Percentiles rank a stretch among this genome's conserved stretches.
Conservation (phyloP, 805 yeast genomes). For the Clavispora carvajalis region DNA sequence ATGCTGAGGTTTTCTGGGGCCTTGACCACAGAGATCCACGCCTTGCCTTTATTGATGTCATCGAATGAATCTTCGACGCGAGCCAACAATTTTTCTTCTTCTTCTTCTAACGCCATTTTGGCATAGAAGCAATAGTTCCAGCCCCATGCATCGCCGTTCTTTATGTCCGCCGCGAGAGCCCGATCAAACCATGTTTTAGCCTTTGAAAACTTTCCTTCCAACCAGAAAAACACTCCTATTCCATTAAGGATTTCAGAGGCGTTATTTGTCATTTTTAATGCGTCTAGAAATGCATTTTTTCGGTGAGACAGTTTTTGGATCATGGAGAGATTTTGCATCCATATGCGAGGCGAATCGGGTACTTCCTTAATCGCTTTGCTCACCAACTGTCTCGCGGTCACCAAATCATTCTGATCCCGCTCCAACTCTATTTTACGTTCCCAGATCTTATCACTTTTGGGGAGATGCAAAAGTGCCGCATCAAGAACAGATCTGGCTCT, state of each 20-base stretch:
- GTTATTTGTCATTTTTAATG: conserved; percentile 62
- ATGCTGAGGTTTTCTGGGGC: conserved; percentile 41
- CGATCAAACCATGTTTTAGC: conserved; percentile 73
- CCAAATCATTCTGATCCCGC: conserved; percentile 37
- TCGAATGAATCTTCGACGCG: conserved; percentile 4
- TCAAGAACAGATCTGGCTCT: conserved; percentile 73
- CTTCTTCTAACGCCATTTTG: conserved; percentile 7
- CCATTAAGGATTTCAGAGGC: conserved; percentile 52
- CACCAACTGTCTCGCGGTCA: conserved; percentile 50
- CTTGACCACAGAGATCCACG: conserved; percentile 54
- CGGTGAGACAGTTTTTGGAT: conserved; percentile 45
- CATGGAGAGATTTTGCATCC: conserved; percentile 56
- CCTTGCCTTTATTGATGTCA: conserved; percentile 52
- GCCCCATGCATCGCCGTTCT: conserved; percentile 76
- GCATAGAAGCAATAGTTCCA: conserved; percentile 41
- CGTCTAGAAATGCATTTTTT: conserved; percentile 60
- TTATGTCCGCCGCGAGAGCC: conserved; percentile 49
- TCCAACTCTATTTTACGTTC: conserved; percentile 57
- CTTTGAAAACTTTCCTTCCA: conserved; percentile 55
- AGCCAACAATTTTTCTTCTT: conserved; percentile 1
- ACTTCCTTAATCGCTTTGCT: conserved; percentile 54
- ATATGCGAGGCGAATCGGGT: conserved; percentile 56
- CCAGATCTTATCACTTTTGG: conserved; percentile 51
- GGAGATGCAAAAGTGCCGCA: conserved; percentile 50
- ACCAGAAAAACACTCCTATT: conserved; percentile 66